Evolutionary conservation across 352 stramenopile genomes (phyloP), one percentile per base, ranked within the genome.

Genomic region (Phytophthora syringae): DNA sequence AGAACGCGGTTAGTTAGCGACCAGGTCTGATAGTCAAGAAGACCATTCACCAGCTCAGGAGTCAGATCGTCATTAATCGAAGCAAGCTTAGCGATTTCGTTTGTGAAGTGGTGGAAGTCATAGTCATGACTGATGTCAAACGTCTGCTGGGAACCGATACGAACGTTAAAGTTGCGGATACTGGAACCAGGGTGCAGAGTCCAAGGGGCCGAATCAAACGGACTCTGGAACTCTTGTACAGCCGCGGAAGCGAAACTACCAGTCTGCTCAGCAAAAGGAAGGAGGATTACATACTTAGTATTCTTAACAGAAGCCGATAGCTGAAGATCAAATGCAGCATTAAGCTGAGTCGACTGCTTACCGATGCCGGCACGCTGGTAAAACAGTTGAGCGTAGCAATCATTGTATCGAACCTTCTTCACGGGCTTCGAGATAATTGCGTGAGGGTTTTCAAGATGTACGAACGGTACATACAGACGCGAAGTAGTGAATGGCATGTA

Each of bases 41-140:
- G 39, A 51, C 67, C 67, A 52, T 76, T 76, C 0, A 21, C 21
- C 2, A 71, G 48, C 28, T 67, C 36, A 24, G 53, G n/a, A 45
- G 56, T 63, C 1, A 63, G 47, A 52, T 55, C 51, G 52, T 55
- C 67, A 50, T 76, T 76, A 22, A 76, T 68, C 9, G 61, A 43
- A 49, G 18, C 21, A 15, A 76, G 11, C 39, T 76, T 76, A 6
- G 34, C 28, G 2, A 68, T 60, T 37, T 72, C 61, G 49, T 72
- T 51, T 5, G 11, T 18, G 28, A 64, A 76, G 0, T 40, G 5
- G 12, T 54, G 15, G 42, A 57, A 76, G 21, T 72, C 62, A 21
- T 66, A 76, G 37, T 76, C 68, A 47, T 64, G 20, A 5, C 30
- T 60, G 15, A 68, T 60, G 15, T 60, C 39, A n/a, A 76, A 76